Conservation (phyloP, 345 rosid species). For the Citrus glauca region DNA sequence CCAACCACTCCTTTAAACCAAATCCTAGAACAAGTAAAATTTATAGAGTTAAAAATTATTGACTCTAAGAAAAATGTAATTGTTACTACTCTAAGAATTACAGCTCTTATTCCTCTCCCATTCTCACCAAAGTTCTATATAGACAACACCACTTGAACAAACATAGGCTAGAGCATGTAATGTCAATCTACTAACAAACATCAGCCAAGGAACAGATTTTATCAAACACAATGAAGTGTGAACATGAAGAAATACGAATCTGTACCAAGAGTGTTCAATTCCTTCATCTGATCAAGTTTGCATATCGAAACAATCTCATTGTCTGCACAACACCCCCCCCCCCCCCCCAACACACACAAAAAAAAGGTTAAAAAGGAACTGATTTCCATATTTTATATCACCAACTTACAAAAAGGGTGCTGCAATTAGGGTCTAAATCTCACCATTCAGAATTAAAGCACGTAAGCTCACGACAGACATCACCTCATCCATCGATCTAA, state of each 20-base stretch:
- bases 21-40: background rate
- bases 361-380: background rate
- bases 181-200: background rate
- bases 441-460: slow-evolving; percentile 86
- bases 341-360: background rate
- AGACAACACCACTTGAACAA: background rate
- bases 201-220: background rate
- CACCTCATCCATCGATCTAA: slow-evolving; percentile 73
- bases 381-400: background rate
- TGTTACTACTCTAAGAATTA: background rate
- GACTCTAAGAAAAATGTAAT: background rate
- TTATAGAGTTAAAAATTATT: no score
- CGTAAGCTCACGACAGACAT: slow-evolving; percentile 58
- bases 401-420: background rate
- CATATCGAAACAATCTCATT: slow-evolving; percentile 69
- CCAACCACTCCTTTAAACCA: background rate
- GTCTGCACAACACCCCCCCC: slow-evolving; percentile 34
- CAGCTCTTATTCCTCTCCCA: background rate
- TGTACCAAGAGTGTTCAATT: slow-evolving; percentile 79
- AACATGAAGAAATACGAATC: slow-evolving; percentile 8
- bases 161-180: background rate
- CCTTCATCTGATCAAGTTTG: slow-evolving; percentile 61
- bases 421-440: slow-evolving; percentile 3
- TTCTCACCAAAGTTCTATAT: background rate
- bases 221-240: background rate